Conservation (phyloP, 257 asterid genomes). For the Solanum rostratum region DNA sequence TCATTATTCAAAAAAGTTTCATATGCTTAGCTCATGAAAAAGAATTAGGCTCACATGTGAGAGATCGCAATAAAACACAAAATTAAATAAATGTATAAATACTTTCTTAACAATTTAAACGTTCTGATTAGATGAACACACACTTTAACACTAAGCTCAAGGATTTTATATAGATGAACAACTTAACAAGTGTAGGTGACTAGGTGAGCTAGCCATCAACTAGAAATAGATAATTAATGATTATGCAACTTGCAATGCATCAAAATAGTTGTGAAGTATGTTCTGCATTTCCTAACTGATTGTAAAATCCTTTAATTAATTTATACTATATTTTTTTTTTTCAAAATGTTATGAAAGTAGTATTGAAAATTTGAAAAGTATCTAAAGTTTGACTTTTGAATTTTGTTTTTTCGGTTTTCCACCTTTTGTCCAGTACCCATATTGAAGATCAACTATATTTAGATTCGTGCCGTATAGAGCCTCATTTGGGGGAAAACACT, state of each 20-base stretch:
- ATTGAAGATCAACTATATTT: too few relatives aligned
- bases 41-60: background rate
- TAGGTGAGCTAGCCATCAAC: constrained; percentile 15
- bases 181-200: background rate
- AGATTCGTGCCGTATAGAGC: too few relatives aligned
- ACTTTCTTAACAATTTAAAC: background rate
- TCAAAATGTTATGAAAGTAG: background rate
- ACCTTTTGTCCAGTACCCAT: too few relatives aligned
- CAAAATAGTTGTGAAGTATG: constrained; percentile 29
- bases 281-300: constrained; percentile 41
- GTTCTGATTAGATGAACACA: background rate
- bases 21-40: background rate
- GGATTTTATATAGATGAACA: background rate
- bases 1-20: background rate
- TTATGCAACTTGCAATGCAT: background rate
- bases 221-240: background rate
- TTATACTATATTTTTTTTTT: background rate
- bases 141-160: background rate
- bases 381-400: too few relatives aligned
- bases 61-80: background rate
- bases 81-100: too few relatives aligned
- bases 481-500: too few relatives aligned
- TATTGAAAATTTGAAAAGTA: background rate
- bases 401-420: too few relatives aligned
- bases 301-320: background rate